phyloP scores from a whole-genome alignment of 148 eudicot species.

The Fagopyrum esculentum region DNA sequence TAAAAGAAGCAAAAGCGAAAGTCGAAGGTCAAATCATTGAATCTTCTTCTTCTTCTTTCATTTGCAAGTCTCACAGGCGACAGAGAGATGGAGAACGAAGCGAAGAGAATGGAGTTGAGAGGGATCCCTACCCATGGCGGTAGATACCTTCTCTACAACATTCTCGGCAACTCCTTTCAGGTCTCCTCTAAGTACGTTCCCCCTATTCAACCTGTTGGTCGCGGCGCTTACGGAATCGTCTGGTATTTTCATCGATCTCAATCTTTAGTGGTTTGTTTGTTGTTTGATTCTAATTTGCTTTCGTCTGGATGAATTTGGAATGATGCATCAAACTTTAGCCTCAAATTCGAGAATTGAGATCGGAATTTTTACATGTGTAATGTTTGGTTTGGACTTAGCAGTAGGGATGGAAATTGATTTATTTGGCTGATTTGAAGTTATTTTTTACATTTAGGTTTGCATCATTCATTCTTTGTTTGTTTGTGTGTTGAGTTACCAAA shows the following conservation, averaged over 20 bases:
- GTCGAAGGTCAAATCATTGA: background rate
- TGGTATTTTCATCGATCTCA: constrained; percentile 33
- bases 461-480: background rate
- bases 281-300: background rate
- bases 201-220: constrained; percentile 77
- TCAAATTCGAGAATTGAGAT: background rate
- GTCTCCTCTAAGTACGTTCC: constrained; percentile 61
- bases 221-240: constrained; percentile 88
- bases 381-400: too few species aligned
- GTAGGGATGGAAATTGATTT: too few species aligned
- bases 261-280: background rate
- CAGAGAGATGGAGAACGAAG: constrained; percentile 39
- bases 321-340: background rate
- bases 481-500: background rate
- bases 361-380: background rate
- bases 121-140: constrained; percentile 45
- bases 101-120: constrained; percentile 22
- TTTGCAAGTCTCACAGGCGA: background rate
- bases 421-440: too few species aligned
- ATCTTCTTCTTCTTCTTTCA: background rate
- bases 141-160: constrained; percentile 44
- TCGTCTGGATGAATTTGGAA: background rate
- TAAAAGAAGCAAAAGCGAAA: background rate
- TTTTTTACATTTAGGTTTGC: too few species aligned
- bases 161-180: constrained; percentile 59